phyloP scores from a whole-genome alignment of 2,329 filamentous ascomycete species.

The Lachnellula willkommii region DNA sequence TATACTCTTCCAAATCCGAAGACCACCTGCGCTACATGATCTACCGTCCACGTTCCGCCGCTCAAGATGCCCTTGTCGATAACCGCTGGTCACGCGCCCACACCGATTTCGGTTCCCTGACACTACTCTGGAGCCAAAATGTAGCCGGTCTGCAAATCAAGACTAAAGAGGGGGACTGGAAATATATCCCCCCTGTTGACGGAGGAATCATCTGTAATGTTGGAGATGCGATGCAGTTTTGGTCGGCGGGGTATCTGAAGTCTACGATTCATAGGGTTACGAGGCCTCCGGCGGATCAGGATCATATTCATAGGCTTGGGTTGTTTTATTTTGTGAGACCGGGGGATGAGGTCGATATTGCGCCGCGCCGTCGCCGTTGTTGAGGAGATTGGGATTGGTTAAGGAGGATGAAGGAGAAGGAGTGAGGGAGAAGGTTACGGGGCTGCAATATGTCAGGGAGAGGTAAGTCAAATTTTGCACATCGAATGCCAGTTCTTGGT shows the following conservation, averaged over 20 bases:
- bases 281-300: constrained; percentile 39
- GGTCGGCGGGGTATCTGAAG: constrained; percentile 37
- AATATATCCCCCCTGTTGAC: constrained; percentile 43
- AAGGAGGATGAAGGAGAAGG: constrained; percentile 20
- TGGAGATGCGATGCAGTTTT: constrained; percentile 39
- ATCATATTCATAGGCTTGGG: constrained; percentile 42
- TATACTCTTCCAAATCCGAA: constrained; percentile 49
- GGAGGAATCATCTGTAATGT: constrained; percentile 50
- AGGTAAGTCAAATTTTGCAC: constrained; percentile 9
- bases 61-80: constrained; percentile 42
- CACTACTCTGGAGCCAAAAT: constrained; percentile 53
- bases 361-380: constrained; percentile 34
- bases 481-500: too few species aligned
- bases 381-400: constrained; percentile 24
- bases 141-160: constrained; percentile 51
- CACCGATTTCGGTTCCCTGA: constrained; percentile 52
- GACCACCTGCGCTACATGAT: constrained; percentile 57
- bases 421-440: constrained; percentile 31
- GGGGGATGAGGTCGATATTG: constrained; percentile 21
- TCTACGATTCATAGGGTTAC: constrained; percentile 42
- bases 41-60: constrained; percentile 41
- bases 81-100: constrained; percentile 36
- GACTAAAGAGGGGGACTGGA: constrained; percentile 40
- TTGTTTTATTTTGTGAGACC: constrained; percentile 39
- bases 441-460: constrained; percentile 37